These are phyloP conservation scores for Phellinidium pouzarii DNA, from an alignment of 1,284 basidiomycete species.

Conservation along the genomic window DNA sequence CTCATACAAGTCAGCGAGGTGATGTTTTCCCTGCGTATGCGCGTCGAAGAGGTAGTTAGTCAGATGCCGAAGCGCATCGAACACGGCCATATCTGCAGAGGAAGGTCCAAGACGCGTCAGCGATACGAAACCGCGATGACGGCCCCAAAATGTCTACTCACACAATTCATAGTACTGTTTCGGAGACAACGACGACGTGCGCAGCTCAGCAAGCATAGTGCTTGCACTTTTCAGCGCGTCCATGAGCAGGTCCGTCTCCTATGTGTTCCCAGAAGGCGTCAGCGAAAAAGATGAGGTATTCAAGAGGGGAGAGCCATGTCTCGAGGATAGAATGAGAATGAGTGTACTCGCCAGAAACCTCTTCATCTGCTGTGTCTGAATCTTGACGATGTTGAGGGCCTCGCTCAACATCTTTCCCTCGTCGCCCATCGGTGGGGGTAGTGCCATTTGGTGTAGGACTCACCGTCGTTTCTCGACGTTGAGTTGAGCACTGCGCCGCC, in stretches of 20 bases:
- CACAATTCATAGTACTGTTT: constrained; percentile 98
- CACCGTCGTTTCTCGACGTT: constrained; percentile 1
- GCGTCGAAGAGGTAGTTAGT: constrained; percentile 94
- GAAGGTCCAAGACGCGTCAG: constrained; percentile 17
- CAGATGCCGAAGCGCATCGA: constrained; percentile 87
- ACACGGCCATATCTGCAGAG: constrained; percentile 85
- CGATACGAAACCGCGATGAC: constrained; percentile 3
- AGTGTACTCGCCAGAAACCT: constrained; percentile 70
- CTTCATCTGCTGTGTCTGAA: constrained; percentile 91
- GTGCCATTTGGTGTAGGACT: constrained; percentile 11
- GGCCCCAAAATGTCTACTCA: constrained; percentile 33
- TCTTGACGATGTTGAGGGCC: constrained; percentile 81
- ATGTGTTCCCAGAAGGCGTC: too few species aligned
- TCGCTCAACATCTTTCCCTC: constrained; percentile 80
- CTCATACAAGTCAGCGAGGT: constrained; percentile 94
- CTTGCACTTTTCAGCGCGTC: constrained; percentile 93
- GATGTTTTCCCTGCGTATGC: constrained; percentile 82
- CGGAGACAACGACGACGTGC: constrained; percentile 85
- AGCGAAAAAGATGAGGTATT: neutral
- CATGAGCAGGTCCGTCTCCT: constrained; percentile 95
- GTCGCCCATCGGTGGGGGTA: constrained; percentile 38
- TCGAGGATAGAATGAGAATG: constrained; percentile 5
- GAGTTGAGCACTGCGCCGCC: too few species aligned
- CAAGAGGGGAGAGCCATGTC: neutral
- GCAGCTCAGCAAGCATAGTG: constrained; percentile 89